Evolutionary conservation across 352 stramenopile species (phyloP).

Genomic region (Elongisporangium anandrum): DNA sequence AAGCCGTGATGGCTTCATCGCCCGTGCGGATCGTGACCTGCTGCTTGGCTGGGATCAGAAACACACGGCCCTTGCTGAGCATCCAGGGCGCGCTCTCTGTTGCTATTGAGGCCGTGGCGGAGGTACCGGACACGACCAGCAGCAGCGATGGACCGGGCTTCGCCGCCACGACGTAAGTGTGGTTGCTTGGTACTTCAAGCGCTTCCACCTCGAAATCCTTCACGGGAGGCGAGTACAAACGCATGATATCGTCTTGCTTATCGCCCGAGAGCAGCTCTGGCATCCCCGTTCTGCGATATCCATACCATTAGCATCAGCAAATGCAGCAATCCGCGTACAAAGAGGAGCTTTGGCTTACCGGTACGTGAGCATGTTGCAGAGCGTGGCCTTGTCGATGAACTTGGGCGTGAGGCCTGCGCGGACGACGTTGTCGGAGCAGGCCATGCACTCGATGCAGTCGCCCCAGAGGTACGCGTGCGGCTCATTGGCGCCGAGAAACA

Average conservation of each 20-base stretch:
- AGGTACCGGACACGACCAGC: constrained; percentile 39
- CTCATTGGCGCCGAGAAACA: constrained; percentile 98
- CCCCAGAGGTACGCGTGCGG: constrained; percentile 99
- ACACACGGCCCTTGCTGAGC: constrained; percentile 34
- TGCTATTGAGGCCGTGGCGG: constrained; percentile 7
- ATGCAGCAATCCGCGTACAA: constrained; percentile 13
- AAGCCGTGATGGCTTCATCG: constrained; percentile 28
- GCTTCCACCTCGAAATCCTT: constrained; percentile 90
- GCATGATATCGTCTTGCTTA: constrained; percentile 47
- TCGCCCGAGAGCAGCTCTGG: constrained; percentile 51
- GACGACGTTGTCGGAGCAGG: constrained; percentile 99
- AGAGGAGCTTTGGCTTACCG: constrained; percentile 25
- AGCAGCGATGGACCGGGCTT: constrained; percentile 48
- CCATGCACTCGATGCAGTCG: constrained; percentile 98
- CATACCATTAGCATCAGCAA: constrained; percentile 12
- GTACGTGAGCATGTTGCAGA: constrained; percentile 98
- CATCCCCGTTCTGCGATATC: constrained; percentile 32
- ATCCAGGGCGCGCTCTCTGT: not conserved
- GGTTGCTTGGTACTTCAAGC: constrained; percentile 29
- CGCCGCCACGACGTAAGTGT: constrained; percentile 28
- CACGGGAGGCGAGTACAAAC: constrained; percentile 87
- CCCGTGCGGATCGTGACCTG: constrained; percentile 31
- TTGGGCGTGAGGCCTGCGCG: constrained; percentile 98
- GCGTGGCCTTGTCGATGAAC: constrained; percentile 97
- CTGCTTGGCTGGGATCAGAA: constrained; percentile 44